Evolutionary conservation across 805 yeast genomes (phyloP).

Genomic region (Pichia deserticola): DNA sequence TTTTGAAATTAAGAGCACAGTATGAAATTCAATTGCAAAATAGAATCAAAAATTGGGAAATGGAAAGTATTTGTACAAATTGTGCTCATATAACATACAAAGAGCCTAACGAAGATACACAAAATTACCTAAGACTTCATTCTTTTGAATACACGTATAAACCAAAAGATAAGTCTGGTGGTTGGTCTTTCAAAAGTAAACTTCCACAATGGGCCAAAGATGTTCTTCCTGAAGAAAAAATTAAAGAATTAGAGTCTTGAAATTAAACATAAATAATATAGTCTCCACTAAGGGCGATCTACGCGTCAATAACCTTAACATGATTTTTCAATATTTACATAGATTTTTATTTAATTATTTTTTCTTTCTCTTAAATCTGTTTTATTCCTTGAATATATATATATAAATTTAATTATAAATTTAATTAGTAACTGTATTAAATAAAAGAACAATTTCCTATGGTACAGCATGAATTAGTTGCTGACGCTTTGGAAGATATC

Average conservation of each 20-base stretch:
- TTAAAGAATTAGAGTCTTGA: neutral
- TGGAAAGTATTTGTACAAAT: conserved; percentile 21
- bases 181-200: neutral
- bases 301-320: too few species aligned
- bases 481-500: conserved; percentile 24
- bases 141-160: conserved; percentile 29
- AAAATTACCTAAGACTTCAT: conserved; percentile 35
- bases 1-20: conserved; percentile 1
- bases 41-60: conserved; percentile 6
- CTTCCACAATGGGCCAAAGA: conserved; percentile 4
- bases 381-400: too few species aligned
- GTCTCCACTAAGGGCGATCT: too few species aligned
- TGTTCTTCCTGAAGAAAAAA: neutral
- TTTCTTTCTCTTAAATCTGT: neutral
- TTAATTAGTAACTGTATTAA: too few species aligned
- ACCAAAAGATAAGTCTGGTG: neutral
- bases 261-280: neutral
- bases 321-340: too few species aligned
- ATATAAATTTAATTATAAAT: too few species aligned
- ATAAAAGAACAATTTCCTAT: too few species aligned
- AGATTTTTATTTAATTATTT: neutral
- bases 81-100: conserved; percentile 29
- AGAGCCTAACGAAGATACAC: conserved; percentile 17
- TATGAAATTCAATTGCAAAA: conserved; percentile 13
- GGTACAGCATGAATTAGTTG: conserved; percentile 3